A percentile compares a stretch with the other conserved stretches of the same genome.
phyloP scores from a whole-genome alignment of 163 green algal genomes.

The Botryococcus braunii region DNA sequence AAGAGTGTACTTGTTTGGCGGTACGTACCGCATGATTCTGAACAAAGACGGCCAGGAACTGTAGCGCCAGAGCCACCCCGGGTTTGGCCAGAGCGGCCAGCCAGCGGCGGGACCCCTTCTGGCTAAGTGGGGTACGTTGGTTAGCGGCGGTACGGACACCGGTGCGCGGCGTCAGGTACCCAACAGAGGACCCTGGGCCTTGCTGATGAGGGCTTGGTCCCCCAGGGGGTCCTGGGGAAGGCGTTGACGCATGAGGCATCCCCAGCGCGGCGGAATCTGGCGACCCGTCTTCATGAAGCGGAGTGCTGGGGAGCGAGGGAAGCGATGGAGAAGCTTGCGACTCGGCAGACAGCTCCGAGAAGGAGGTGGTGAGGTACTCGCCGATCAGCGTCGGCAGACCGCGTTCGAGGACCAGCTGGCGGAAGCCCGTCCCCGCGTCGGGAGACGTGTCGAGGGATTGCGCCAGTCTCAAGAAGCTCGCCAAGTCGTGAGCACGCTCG shows the following conservation, averaged over 20 bases:
- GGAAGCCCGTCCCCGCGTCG: slow-evolving; percentile 14
- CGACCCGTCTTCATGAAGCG: neutral
- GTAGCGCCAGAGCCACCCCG: slow-evolving; percentile 28
- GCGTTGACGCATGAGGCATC: no score
- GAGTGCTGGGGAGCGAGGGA: no score
- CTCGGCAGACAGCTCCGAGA: no score
- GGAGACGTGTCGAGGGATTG: slow-evolving; percentile 13
- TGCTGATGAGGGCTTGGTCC: no score
- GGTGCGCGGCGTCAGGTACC: no score
- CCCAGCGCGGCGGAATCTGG: neutral
- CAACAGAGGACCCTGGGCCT: no score
- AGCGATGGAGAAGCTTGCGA: no score
- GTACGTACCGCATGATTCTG: no score
- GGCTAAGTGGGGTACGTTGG: no score
- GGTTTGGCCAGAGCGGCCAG: neutral
- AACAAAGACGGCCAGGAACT: slow-evolving; percentile 29
- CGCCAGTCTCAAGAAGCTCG: slow-evolving; percentile 31
- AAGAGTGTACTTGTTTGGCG: no score
- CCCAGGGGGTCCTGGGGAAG: neutral
- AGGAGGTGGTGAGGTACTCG: slow-evolving; percentile 18
- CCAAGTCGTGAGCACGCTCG: slow-evolving; percentile 24
- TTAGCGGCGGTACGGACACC: no score
- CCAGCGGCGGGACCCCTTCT: no score
- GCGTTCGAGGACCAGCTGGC: slow-evolving; percentile 26
- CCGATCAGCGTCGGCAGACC: slow-evolving; percentile 15